phyloP scores from a whole-genome alignment of 805 yeast species.

The Nakazawaea wyomingensis region DNA sequence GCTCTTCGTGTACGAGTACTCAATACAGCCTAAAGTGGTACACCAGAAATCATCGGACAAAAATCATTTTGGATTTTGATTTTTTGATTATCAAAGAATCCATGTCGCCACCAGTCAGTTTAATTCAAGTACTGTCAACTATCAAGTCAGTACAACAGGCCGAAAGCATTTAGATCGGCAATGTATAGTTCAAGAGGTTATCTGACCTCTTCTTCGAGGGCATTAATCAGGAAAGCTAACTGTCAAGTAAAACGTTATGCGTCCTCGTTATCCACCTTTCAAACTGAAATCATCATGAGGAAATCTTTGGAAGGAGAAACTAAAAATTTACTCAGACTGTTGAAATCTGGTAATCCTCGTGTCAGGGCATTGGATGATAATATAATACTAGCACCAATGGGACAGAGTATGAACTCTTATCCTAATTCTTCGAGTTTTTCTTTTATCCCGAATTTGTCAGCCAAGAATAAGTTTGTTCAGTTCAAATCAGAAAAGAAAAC shows the following conservation, averaged over 20 bases:
- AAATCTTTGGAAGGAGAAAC: constrained; percentile 15
- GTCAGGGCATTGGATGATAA: constrained; percentile 1
- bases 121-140: no score
- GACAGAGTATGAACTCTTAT: neutral
- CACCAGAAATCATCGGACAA: no score
- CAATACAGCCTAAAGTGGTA: no score
- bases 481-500: constrained; percentile 8
- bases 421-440: neutral
- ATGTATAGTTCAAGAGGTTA: constrained; percentile 12
- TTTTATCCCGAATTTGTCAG: neutral
- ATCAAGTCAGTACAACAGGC: neutral
- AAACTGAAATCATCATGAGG: constrained; percentile 15
- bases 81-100: no score
- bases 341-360: constrained; percentile 2
- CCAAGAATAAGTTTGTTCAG: neutral
- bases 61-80: no score
- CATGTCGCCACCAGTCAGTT: constrained; percentile 1
- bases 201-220: constrained; percentile 2
- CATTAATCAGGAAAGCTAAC: neutral
- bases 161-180: neutral
- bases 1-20: no score
- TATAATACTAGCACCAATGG: constrained; percentile 1
- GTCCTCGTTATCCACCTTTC: constrained; percentile 17
- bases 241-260: constrained; percentile 5
- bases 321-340: constrained; percentile 5